Base-by-base conservation (phyloP, 768 basidiomycete genomes). In the Phaeolepiota aurea region DNA sequence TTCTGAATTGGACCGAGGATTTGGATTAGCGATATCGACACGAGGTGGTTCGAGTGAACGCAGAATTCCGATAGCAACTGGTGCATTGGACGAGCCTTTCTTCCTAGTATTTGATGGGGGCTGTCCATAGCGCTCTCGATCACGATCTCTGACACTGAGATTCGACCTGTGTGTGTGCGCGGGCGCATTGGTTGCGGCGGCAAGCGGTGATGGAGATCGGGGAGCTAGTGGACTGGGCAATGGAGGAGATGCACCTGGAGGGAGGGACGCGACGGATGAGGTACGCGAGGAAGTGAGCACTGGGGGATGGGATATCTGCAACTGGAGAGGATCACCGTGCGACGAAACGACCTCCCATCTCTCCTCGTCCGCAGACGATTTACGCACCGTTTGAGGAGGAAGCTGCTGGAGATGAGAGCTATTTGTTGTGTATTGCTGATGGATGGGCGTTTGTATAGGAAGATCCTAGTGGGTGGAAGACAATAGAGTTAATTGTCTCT, bases 31-130 rank as follows among this genome's bases (percentile, higher is more conserved):
- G 5, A 38, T 42, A 13, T 42, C 46, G 5, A 47, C 18, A 5
- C 50, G 48, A 0, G 61, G 68, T 0, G 84, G 80, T 41, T 87
- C 82, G 12, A 87, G 63, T 2, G 84, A 68, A 34, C 64, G 66
- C 41, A 84, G 62, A 33, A 83, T 79, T 14, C 71, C 74, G 11
- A 80, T 54, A 7, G 59, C 65, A 1, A 63, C 62, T 1, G 62
- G 57, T 39, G 56, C 46, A 4, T 55, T 45, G 13, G 49, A 51
- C 2, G 30, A 20, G 31, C 46, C 25, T 16, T 35, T 60, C 46
- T 55, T 58, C 14, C 47, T 48, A 38, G 37, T 32, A 13, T 20
- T 20, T 15, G 42, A 31, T 32, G 34, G 20, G 7, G 5, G 37
- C 16, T 14, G 28, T 37, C 12, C 30, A 20, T n/a, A 28, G 18